phyloP scores from a whole-genome alignment of 352 stramenopile species.

The Lagenidium giganteum region DNA sequence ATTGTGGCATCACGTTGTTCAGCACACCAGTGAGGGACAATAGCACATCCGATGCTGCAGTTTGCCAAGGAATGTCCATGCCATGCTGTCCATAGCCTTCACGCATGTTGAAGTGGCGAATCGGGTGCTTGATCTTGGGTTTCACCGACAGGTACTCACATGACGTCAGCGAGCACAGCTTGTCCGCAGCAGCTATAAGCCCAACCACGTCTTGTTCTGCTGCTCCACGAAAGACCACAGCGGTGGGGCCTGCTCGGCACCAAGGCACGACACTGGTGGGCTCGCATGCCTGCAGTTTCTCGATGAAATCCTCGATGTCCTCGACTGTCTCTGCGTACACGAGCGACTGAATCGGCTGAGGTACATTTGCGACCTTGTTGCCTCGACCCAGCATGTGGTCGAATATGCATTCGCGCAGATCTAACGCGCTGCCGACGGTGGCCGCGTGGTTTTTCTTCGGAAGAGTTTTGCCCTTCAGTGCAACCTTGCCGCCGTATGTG shows the following conservation, averaged over 20 bases:
- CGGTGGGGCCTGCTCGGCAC: conserved; percentile 36
- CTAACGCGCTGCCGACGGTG: conserved; percentile 36
- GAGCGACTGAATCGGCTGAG: conserved; percentile 37
- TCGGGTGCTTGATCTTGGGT: conserved; percentile 40
- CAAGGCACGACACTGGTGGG: too few species aligned
- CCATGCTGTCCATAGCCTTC: conserved; percentile 36
- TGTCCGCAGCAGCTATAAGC: conserved; percentile 31
- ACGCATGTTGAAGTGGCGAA: conserved; percentile 61
- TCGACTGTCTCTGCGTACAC: conserved; percentile 43
- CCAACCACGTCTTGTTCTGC: conserved; percentile 39
- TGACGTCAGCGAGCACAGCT: conserved; percentile 31
- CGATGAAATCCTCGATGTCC: conserved; percentile 38
- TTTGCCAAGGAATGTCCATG: conserved; percentile 41
- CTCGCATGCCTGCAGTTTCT: conserved; percentile 30
- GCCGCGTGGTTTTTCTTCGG: conserved; percentile 34
- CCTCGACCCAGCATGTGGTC: conserved; percentile 50
- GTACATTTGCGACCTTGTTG: conserved; percentile 50
- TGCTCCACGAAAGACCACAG: conserved; percentile 41
- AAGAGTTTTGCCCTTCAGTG: conserved; percentile 18
- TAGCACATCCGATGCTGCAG: conserved; percentile 37
- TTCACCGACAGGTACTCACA: conserved; percentile 55
- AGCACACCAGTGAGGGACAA: conserved; percentile 44
- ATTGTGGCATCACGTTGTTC: conserved; percentile 41
- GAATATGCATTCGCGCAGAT: conserved; percentile 54
- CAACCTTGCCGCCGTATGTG: conserved; percentile 47